Base-by-base conservation (phyloP, 305 asterid species). In the Nicotiana rustica region DNA sequence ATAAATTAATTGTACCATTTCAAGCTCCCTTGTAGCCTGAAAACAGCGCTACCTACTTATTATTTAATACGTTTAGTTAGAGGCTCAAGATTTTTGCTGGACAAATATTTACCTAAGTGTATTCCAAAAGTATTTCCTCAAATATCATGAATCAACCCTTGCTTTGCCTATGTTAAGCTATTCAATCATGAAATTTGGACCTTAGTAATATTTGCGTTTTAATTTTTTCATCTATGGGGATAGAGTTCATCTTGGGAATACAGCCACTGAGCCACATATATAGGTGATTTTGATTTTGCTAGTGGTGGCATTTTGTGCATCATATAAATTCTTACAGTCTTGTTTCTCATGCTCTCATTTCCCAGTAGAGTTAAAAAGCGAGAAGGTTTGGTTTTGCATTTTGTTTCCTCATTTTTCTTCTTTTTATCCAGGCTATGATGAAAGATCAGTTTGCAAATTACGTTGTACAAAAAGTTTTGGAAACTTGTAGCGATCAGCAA, bases 381-480 rank as follows among this genome's bases (percentile, higher is more conserved):
- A 44, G 52, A 44, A 2, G 52, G 52, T 44, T 44, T 44, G 52
- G 52, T 44, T 44, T 44, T 44, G 52, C 56, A 12, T 61, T 78
- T 17, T 62, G 25, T 18, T 62, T 79, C 33, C 25, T 49, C 64
- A 15, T 75, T 18, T 29, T 44, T 10, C 10, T 35, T 61, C 38
- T 14, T 68, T 68, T 35, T 47, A 33, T 57, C 18, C 88, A 88
- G 90, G 90, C 90, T 17, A 88, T 88, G 90, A 88, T 88, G 90
- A 88, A 87, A 82, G 91, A 88, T 67, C 91, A 88, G 81, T 88
- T 88, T n/a, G 90, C 90, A 61, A 88, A 88, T 84, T 88, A 88
- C 14, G 90, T 88, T 21, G 90, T 88, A 82, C 90, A 88, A 85
- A 88, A 88, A 79, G 89, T 88, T 61, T 78, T 88, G 85, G 91